phyloP scores from a whole-genome alignment of 176 grass and related monocot species.

The Tillandsia fasciculata region DNA sequence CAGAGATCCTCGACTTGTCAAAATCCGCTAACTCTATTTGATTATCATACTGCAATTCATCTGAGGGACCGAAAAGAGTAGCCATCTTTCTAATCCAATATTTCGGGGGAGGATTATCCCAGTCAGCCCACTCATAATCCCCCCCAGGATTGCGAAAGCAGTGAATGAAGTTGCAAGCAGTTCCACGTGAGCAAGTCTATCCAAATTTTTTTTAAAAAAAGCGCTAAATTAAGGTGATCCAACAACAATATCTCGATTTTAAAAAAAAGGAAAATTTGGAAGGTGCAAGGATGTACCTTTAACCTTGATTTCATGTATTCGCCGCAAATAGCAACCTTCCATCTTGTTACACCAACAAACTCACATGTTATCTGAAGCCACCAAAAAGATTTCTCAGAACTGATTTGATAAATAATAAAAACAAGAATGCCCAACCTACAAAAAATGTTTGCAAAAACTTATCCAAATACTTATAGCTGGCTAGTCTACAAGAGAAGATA shows the following conservation, averaged over 20 bases:
- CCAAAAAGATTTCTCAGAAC: constrained; percentile 8
- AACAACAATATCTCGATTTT: not conserved
- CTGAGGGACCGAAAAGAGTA: constrained; percentile 70
- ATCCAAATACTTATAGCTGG: not conserved
- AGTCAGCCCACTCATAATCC: constrained; percentile 98
- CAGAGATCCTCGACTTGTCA: constrained; percentile 31
- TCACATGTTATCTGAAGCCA: constrained; percentile 63
- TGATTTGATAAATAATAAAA: not conserved
- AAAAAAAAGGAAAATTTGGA: not conserved
- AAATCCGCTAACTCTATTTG: constrained; percentile 20
- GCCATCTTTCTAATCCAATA: constrained; percentile 79
- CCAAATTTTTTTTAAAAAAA: constrained; percentile 12
- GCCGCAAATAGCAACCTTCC: constrained; percentile 94
- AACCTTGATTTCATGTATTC: constrained; percentile 94
- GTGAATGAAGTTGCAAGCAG: constrained; percentile 88
- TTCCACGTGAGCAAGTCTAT: constrained; percentile 83
- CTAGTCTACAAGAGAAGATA: not conserved
- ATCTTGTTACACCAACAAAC: constrained; percentile 79
- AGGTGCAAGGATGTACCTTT: constrained; percentile 43
- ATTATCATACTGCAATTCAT: constrained; percentile 38
- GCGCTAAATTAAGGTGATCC: not conserved
- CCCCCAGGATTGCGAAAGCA: constrained; percentile 92
- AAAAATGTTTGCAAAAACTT: no score
- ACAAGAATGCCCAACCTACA: not conserved
- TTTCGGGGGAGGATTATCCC: constrained; percentile 79